Evolutionary conservation across 176 grass and related monocot species (phyloP), one percentile per base, ranked within the genome.

Genomic region (Leersia perrieri): DNA sequence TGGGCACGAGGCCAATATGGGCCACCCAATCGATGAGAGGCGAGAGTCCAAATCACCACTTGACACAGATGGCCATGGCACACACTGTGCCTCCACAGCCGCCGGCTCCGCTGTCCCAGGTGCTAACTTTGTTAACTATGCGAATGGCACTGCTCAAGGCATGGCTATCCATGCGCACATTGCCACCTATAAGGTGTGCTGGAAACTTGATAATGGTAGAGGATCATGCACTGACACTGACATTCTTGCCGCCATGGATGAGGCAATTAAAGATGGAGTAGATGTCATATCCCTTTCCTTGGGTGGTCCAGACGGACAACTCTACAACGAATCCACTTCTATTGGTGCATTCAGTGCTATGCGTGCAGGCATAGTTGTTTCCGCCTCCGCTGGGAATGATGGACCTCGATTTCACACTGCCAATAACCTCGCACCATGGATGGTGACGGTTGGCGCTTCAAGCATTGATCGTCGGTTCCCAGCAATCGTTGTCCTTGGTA

Each of bases 321-420:
- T 63, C 42, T 31, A 86, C 73, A 39, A 32, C 0, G 83, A 90
- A 38, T 42, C 49, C 14, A 68, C 66, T 5, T 83, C 88, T 30
- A 77, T 86, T 27, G 83, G 78, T n/a, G 33, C 88, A 30, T 90
- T 90, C 75, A 78, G 68, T 7, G 88, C 88, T 0, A 55, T 69
- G 26, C 64, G 23, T 22, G 64, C 78, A 2, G 88, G 88, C 20
- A 38, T 90, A 22, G 11, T 83, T 31, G 65, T 90, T 13, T 41
- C 40, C 40, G 66, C 41, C 39, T 61, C 66, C 0, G 83, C 77
- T 23, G 79, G 83, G 39, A 78, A 83, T 41, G 18, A 8, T 22
- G 88, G 88, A 13, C 80, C 87, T 5, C 14, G 26, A 8, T 44
- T 51, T 34, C 71, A 47, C 47, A 88, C 87, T 3, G 64, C 64